Base-by-base conservation (phyloP, 331 rosid species). In the Malus hybrid region DNA sequence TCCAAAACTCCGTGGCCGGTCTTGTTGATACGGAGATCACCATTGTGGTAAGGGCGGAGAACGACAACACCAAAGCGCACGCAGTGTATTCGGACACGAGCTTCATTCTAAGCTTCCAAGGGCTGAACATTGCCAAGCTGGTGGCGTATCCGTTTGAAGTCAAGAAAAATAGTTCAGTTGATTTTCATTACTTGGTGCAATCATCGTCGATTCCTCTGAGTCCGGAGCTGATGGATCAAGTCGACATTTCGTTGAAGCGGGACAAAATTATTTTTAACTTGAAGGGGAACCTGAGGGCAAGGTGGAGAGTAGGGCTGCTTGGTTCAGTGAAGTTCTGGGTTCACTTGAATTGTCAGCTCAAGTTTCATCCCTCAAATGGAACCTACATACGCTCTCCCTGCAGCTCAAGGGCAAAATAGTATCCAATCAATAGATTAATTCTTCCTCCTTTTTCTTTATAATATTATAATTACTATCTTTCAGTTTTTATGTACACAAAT, bases 41-140 rank as follows among this genome's bases (percentile, higher is more conserved):
- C 34, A 80, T 92, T 10, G 0, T 27, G 0, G 73, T 95, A 1
- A 44, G 71, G 64, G 98, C 97, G 0, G 85, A 92, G 70, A 95
- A 95, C 29, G 97, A 90, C 6, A 95, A 95, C 74, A 71, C 78
- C 5, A 86, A 73, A 69, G 99, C 96, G 0, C 97, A 92, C 33
- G 88, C 99, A 1, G 83, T 87, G 0, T 95, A 89, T 71, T 86
- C 93, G 5, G 85, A 89, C 12, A 75, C 87, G 0, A 63, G 60
- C 6, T 88, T 92, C 75, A 68, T 50, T 0, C 77, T 92, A 2
- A 83, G 91, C 78, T 92, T 84, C 81, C 79, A 80, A 46, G 93
- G 87, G 1, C 39, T 85, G 6, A 28, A 1, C 4, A 73, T 95
- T 2, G 99, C 99, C 0, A 14, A n/a, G 32, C 61, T 95, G 15